Percentiles rank a stretch among this genome's conserved stretches.
phyloP scores from a whole-genome alignment of 176 grass and related monocot species.

The Carex parvula region DNA sequence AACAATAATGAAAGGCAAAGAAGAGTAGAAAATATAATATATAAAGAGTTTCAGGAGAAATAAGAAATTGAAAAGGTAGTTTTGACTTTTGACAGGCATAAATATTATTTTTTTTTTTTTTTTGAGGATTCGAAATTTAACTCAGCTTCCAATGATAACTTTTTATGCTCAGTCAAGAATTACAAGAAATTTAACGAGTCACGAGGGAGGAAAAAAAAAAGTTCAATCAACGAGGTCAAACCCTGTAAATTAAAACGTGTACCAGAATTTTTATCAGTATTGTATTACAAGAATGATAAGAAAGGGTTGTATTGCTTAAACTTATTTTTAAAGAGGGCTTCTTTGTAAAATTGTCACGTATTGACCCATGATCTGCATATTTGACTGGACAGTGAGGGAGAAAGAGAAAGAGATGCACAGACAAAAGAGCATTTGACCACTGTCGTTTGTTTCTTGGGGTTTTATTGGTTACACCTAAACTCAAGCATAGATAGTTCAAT shows the following conservation, averaged over 20 bases:
- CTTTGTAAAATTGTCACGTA: background rate
- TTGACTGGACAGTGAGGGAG: background rate
- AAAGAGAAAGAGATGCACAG: background rate
- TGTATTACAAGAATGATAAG: background rate
- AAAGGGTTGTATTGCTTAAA: background rate
- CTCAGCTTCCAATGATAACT: background rate
- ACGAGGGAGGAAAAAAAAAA: too few relatives aligned
- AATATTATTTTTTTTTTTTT: too few relatives aligned
- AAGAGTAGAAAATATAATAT: too few relatives aligned
- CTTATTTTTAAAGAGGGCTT: background rate
- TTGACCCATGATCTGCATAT: background rate
- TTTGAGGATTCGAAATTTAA: background rate
- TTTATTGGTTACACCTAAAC: background rate
- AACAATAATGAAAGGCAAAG: too few relatives aligned
- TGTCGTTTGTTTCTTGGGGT: conserved; percentile 15
- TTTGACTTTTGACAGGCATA: too few relatives aligned
- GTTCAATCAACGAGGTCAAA: background rate
- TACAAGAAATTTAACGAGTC: background rate
- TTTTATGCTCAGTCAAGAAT: background rate
- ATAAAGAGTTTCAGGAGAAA: too few relatives aligned
- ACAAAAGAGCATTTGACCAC: conserved; percentile 5
- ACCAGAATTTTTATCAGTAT: background rate
- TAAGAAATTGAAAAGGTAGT: too few relatives aligned
- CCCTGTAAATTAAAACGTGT: background rate
- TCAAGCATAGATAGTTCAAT: conserved; percentile 15